Evolutionary conservation across 1,139 yeast species (phyloP).

Genomic region (Saccharomyces hybrid): DNA sequence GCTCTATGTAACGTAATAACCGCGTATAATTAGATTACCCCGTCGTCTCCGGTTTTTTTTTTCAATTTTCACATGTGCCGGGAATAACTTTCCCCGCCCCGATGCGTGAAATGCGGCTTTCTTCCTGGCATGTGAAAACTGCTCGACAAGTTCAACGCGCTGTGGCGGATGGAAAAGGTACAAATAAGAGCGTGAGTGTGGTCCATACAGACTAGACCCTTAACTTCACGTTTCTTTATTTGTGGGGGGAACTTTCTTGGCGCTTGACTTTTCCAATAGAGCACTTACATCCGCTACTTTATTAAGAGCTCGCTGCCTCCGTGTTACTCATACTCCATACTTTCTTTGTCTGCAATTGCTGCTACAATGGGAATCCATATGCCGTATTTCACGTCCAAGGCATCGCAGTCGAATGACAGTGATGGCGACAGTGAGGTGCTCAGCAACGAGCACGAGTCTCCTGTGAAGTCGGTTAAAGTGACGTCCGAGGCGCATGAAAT

Average conservation of each 20-base stretch:
- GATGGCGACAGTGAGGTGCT: not conserved
- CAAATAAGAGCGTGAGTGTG: not conserved
- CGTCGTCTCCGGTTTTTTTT: not conserved
- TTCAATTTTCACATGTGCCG: not conserved
- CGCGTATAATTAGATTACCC: not conserved
- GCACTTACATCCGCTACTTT: not conserved
- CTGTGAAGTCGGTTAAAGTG: not conserved
- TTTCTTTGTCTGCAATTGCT: not conserved
- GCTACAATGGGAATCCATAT: not conserved
- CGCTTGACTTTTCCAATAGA: not conserved
- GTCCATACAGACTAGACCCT: not conserved
- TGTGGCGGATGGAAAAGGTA: not conserved
- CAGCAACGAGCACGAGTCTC: not conserved
- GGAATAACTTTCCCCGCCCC: not conserved
- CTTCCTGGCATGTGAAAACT: conserved; percentile 1
- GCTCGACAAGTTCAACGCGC: not conserved
- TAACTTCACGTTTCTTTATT: too few species aligned
- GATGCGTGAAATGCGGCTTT: not conserved
- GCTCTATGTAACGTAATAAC: not conserved
- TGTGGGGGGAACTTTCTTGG: too few species aligned
- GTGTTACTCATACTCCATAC: not conserved
- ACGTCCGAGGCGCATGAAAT: not conserved
- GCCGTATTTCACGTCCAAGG: not conserved
- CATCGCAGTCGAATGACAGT: not conserved
- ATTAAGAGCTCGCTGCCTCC: not conserved